Conservation (phyloP, 176 grass and related monocot genomes). For the Oryza coarctata region DNA sequence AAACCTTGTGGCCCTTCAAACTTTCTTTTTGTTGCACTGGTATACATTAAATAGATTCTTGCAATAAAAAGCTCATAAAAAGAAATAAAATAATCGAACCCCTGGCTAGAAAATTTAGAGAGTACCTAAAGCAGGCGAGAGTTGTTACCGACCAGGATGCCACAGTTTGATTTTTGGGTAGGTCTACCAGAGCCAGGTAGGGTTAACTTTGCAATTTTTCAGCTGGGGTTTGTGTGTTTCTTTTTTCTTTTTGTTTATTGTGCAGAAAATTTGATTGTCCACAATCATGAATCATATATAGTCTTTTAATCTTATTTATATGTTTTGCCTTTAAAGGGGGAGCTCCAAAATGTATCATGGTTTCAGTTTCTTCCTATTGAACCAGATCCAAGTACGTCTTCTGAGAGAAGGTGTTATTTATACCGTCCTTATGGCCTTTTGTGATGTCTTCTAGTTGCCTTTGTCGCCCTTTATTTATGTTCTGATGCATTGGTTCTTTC, state of each 20-base stretch:
- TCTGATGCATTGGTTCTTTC: slow-evolving; percentile 38
- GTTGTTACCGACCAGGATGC: not conserved
- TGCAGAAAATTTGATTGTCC: not conserved
- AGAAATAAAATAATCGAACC: not conserved
- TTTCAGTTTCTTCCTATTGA: slow-evolving; percentile 95
- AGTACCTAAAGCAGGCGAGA: not conserved
- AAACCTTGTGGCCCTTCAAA: not conserved
- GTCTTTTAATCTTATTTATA: slow-evolving; percentile 11
- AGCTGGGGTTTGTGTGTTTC: not conserved
- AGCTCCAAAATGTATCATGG: slow-evolving; percentile 94
- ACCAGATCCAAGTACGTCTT: slow-evolving; percentile 50
- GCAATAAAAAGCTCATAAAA: not conserved
- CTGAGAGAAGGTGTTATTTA: slow-evolving; percentile 67
- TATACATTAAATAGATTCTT: not conserved
- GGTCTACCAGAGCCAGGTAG: not conserved
- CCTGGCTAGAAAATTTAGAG: not conserved
- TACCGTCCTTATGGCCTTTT: slow-evolving; percentile 20
- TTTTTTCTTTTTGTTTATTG: not conserved
- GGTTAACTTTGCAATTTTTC: not conserved
- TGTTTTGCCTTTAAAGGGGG: slow-evolving; percentile 49
- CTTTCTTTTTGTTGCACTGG: not conserved
- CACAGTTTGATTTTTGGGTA: not conserved
- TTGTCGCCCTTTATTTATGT: slow-evolving; percentile 37
- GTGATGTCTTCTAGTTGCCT: slow-evolving; percentile 16
- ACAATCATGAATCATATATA: not conserved